Evolutionary conservation across 805 yeast species (phyloP).

Genomic region (Candida peoriensis): DNA sequence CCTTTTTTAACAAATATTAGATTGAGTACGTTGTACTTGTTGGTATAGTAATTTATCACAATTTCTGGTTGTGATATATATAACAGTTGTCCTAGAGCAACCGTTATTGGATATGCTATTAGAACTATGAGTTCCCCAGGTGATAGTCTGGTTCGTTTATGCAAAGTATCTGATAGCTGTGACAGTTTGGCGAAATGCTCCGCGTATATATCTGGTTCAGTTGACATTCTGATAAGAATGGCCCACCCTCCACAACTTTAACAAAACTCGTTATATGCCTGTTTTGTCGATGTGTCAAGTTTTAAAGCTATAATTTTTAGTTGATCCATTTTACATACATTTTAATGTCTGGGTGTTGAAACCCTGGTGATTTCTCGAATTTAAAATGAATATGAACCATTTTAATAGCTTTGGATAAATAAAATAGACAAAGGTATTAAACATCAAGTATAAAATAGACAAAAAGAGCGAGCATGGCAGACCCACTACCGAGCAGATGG

Average conservation of each 20-base stretch:
- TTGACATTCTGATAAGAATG: too few relatives aligned
- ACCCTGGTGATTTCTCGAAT: too few relatives aligned
- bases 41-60: constrained; percentile 28
- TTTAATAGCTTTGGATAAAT: not conserved
- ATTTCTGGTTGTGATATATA: constrained; percentile 21
- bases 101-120: constrained; percentile 34
- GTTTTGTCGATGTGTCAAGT: too few relatives aligned
- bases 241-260: too few relatives aligned
- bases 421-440: not conserved
- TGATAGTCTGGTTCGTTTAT: too few relatives aligned
- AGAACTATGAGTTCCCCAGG: constrained; percentile 12
- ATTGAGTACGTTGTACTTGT: constrained; percentile 69
- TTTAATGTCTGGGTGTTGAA: too few relatives aligned
- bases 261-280: too few relatives aligned
- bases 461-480: constrained; percentile 15
- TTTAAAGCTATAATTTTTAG: too few relatives aligned
- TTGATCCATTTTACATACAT: too few relatives aligned
- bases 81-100: constrained; percentile 48
- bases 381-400: not conserved
- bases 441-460: not conserved
- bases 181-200: too few relatives aligned
- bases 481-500: constrained; percentile 73
- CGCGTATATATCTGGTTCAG: too few relatives aligned
- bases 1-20: constrained; percentile 78
- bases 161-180: too few relatives aligned